Evolutionary conservation across 75 land plant species (phyloP).

Genomic region (Selaginella moellendorffii): DNA sequence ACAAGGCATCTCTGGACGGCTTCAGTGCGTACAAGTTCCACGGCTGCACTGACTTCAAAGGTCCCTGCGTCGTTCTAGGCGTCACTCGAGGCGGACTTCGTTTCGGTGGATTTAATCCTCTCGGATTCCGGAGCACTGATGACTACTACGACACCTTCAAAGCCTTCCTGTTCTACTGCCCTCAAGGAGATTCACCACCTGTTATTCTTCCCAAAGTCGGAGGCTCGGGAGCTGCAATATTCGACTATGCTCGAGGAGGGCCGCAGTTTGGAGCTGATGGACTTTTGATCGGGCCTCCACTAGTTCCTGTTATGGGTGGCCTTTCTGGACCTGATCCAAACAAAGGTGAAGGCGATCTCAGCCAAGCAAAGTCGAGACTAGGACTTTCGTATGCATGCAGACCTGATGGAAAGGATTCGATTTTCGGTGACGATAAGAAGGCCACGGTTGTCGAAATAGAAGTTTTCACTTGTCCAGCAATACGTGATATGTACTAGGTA

Average conservation of each 20-base stretch:
- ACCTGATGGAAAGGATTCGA: constrained; percentile 66
- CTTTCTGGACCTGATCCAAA: constrained; percentile 80
- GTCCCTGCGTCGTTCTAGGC: constrained; percentile 71
- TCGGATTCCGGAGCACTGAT: constrained; percentile 80
- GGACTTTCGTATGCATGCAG: constrained; percentile 77
- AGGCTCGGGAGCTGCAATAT: constrained; percentile 78
- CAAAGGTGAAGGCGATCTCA: constrained; percentile 58
- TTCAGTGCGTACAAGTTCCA: constrained; percentile 60
- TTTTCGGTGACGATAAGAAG: constrained; percentile 38
- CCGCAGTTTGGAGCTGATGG: constrained; percentile 92
- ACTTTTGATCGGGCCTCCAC: constrained; percentile 69
- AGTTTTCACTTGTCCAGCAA: constrained; percentile 12
- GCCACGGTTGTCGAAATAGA: constrained; percentile 11
- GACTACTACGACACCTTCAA: constrained; percentile 84
- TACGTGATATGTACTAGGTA: constrained; percentile 15
- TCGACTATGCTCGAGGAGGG: constrained; percentile 78
- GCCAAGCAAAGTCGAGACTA: constrained; percentile 60
- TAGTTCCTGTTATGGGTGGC: constrained; percentile 82
- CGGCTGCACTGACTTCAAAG: constrained; percentile 60
- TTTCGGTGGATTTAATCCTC: constrained; percentile 78
- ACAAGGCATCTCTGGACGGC: constrained; percentile 53
- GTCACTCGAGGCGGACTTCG: constrained; percentile 41
- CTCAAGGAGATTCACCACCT: constrained; percentile 10
- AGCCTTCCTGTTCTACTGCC: constrained; percentile 81
- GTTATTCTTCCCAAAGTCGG: constrained; percentile 52